Evolutionary conservation across 2,329 filamentous ascomycete genomes (phyloP).

Genomic region (Ceratocystiopsis minuta): DNA sequence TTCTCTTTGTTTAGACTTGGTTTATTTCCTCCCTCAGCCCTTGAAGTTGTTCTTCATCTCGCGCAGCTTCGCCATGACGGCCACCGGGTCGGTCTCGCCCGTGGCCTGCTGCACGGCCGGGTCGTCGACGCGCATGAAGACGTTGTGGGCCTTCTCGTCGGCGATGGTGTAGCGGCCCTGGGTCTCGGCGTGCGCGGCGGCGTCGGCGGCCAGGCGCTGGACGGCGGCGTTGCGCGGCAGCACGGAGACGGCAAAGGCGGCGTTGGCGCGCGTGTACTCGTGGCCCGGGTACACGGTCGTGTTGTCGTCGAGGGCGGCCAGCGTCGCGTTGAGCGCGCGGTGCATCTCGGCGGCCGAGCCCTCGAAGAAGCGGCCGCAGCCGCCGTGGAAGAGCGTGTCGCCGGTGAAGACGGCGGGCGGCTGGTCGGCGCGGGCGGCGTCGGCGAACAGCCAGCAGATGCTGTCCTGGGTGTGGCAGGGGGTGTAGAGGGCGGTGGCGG

Average conservation of each 20-base stretch:
- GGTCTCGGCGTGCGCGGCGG: constrained; percentile 65
- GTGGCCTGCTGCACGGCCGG: constrained; percentile 70
- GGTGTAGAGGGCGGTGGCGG: constrained; percentile 67
- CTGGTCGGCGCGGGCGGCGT: constrained; percentile 30
- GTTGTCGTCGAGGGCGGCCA: constrained; percentile 68
- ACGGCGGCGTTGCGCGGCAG: constrained; percentile 51
- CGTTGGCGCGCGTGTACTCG: constrained; percentile 95
- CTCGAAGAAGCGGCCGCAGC: constrained; percentile 93
- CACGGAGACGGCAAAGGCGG: constrained; percentile 69
- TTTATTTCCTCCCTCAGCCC: constrained; percentile 7
- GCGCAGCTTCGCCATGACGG: constrained; percentile 70
- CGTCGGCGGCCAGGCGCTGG: constrained; percentile 59
- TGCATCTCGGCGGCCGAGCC: constrained; percentile 83
- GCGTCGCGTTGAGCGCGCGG: constrained; percentile 70
- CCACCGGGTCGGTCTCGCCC: constrained; percentile 59
- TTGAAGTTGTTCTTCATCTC: constrained; percentile 77
- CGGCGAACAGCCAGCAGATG: constrained; percentile 86
- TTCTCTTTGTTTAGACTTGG: not conserved
- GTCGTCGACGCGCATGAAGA: constrained; percentile 79
- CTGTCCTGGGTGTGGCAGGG: constrained; percentile 97
- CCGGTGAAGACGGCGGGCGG: constrained; percentile 77
- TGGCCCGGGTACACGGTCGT: constrained; percentile 93
- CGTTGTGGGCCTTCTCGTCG: constrained; percentile 95
- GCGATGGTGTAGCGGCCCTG: constrained; percentile 94
- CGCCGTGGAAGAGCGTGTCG: constrained; percentile 88